Conservation (phyloP, 805 yeast species). For the Nakazawaea wickerhamii region DNA sequence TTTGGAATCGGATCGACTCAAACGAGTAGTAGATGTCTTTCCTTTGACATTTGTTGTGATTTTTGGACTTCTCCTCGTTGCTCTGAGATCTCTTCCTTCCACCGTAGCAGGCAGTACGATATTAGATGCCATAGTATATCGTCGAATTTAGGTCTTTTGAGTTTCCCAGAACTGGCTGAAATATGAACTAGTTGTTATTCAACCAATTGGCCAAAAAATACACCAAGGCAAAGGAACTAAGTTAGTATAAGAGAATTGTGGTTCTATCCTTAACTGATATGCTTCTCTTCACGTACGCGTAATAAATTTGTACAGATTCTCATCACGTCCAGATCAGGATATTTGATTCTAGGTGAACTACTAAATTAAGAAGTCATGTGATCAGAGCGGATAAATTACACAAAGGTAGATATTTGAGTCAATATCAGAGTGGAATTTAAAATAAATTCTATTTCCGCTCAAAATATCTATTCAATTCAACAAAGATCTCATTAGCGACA, state of each 20-base stretch:
- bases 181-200: too few species aligned
- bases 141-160: too few species aligned
- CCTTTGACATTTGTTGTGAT: not conserved
- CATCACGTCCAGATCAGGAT: not conserved
- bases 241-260: not conserved
- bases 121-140: not conserved
- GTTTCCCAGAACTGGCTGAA: too few species aligned
- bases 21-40: not conserved
- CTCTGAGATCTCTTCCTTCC: not conserved
- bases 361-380: not conserved
- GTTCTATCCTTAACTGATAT: too few species aligned
- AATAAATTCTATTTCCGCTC: not conserved
- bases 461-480: not conserved
- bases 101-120: not conserved
- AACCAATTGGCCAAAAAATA: not conserved
- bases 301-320: not conserved
- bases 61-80: not conserved
- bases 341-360: not conserved
- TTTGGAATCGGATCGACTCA: not conserved
- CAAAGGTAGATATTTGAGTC: too few species aligned
- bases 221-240: not conserved
- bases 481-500: not conserved
- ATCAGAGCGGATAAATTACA: conserved; percentile 25
- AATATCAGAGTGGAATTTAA: not conserved
- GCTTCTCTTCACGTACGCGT: not conserved